Base-by-base conservation (phyloP, 2,329 filamentous ascomycete species). In the Colletotrichum godetiae region DNA sequence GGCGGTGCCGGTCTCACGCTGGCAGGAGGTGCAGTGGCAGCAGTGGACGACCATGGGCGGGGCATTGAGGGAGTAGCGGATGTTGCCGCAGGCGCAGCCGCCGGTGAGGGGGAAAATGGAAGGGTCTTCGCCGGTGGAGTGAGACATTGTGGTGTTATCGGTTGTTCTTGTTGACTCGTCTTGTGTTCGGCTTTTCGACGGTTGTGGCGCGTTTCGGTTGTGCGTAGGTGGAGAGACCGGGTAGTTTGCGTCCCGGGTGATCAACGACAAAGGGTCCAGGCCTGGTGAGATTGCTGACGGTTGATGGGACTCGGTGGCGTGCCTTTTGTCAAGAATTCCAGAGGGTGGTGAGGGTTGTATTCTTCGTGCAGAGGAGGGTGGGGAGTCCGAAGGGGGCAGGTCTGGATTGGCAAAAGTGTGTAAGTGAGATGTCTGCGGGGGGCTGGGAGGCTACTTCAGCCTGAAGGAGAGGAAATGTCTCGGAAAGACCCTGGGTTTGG, bases 31-130 rank as follows among this genome's bases (percentile, higher is more conserved):
- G 79, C 86, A 88, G 78, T 86, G 83, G 78, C 86, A 88, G 81
- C 82, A 84, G 76, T 88, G 83, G 42, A 84, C 81, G 64, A 84
- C 74, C 55, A 87, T 78, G 24, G 85, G 80, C n/a, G 92, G 83
- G 2, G 92, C 82, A 76, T 90, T 89, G 37, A 90, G 86, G 13
- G 91, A 82, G 80, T 94, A 92, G 80, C 92, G 93, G 75, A 92
- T 86, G 78, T 93, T 90, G 15, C 91, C 91, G 80, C 92, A 94
- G 65, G 90, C 88, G 80, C 93, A 94, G 71, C 90, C 91, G 69
- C 82, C 82, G 37, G 79, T 69, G 74, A 84, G 76, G 74, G 80
- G 66, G 76, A 76, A 74, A 52, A 62, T 55, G 37, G 63, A 56
- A 27, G 52, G 62, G 55, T 66, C 52, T 22, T 60, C 61, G 68